Conservation (phyloP, 73 alveolate species). For the Tetrahymena borealis region DNA sequence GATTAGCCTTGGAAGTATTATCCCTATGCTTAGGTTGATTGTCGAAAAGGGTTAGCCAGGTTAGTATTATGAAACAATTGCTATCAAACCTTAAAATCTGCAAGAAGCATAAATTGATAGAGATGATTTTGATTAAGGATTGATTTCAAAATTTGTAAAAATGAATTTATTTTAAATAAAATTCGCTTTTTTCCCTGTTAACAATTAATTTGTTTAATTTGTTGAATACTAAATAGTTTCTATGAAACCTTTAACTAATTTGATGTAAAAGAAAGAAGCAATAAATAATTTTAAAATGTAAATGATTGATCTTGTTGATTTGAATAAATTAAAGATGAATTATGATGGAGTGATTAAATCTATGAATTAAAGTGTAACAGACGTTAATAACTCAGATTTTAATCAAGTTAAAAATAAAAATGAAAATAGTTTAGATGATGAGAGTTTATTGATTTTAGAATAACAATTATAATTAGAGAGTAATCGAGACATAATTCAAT, state of each 20-base stretch:
- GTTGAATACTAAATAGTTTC: neutral
- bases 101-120: neutral
- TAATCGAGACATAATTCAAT: neutral
- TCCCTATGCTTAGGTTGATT: neutral
- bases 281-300: no score
- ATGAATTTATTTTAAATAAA: neutral
- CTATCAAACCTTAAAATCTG: neutral
- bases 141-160: no score
- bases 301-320: neutral
- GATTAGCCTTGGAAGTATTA: neutral
- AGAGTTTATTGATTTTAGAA: neutral
- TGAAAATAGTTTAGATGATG: neutral
- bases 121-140: neutral
- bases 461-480: neutral
- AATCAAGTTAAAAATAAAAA: neutral
- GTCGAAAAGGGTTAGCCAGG: neutral
- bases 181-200: neutral
- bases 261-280: neutral
- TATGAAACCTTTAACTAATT: neutral
- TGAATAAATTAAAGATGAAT: no score
- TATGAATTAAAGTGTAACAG: no score
- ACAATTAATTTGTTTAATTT: no score
- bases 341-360: neutral
- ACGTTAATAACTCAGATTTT: neutral
- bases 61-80: neutral